Evolutionary conservation across 1,284 basidiomycete genomes (phyloP).

Genomic region (Puccinia horiana): DNA sequence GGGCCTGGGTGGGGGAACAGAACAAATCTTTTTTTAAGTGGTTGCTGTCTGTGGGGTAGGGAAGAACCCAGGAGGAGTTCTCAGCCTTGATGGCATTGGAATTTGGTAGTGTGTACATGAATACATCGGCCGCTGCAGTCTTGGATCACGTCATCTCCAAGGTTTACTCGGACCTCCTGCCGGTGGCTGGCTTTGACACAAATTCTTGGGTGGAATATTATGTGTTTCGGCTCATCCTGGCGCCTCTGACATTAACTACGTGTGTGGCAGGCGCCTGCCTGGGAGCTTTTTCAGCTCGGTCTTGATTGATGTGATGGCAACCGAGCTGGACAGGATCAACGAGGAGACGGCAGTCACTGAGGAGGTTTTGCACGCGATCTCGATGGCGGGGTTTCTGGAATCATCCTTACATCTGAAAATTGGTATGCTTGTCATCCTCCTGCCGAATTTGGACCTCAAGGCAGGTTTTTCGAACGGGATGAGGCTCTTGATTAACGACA

Average conservation of each 20-base stretch:
- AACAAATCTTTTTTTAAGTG: too few species aligned
- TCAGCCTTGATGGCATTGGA: too few species aligned
- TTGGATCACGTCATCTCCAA: too few species aligned
- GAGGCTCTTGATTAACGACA: neutral
- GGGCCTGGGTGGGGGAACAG: neutral
- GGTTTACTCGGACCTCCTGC: too few species aligned
- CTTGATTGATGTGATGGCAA: neutral
- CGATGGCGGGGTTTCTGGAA: neutral
- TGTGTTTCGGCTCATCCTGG: neutral
- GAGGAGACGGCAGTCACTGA: neutral
- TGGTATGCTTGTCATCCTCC: neutral
- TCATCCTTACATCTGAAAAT: neutral
- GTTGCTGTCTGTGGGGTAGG: too few species aligned
- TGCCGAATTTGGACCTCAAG: neutral
- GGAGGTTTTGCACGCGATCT: neutral
- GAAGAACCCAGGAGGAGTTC: too few species aligned
- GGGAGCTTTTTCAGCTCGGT: neutral
- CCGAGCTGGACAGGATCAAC: neutral
- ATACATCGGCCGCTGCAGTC: too few species aligned
- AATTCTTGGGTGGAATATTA: neutral
- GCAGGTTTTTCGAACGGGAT: neutral
- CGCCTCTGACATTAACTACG: neutral
- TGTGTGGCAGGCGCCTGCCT: neutral
- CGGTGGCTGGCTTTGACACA: too few species aligned
- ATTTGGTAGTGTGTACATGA: too few species aligned